Evolutionary conservation across 2,329 filamentous ascomycete species (phyloP).

Genomic region (Talaromyces sp.): DNA sequence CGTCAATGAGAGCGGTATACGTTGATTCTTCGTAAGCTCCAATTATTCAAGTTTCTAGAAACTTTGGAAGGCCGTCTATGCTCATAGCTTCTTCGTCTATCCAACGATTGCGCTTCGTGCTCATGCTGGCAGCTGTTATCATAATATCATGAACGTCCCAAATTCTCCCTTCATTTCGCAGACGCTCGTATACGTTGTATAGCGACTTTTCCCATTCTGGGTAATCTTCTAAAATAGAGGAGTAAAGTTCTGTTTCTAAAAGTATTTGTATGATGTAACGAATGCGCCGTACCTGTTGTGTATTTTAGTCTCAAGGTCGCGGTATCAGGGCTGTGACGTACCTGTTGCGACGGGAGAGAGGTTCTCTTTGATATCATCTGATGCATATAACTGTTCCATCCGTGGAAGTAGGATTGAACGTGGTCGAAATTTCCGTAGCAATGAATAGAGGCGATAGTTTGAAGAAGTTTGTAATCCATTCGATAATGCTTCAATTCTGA

Average conservation of each 20-base stretch:
- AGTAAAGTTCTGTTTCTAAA: not conserved
- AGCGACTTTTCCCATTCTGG: not conserved
- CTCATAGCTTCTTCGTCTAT: not conserved
- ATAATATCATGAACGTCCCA: slow-evolving; percentile 1
- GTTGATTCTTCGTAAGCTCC: not conserved
- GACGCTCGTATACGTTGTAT: not conserved
- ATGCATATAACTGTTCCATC: too few species aligned
- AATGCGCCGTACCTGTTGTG: not conserved
- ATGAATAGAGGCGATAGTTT: not conserved
- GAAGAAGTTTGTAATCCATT: not conserved
- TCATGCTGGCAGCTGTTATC: not conserved
- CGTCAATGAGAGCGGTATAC: not conserved
- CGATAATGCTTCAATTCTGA: too few species aligned
- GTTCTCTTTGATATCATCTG: too few species aligned
- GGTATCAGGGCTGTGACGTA: too few species aligned
- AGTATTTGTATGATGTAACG: not conserved
- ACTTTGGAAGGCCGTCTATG: not conserved
- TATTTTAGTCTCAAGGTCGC: not conserved
- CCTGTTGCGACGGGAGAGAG: too few species aligned
- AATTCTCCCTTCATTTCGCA: not conserved
- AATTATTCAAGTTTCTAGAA: not conserved
- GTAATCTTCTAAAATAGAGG: not conserved
- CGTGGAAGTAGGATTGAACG: not conserved
- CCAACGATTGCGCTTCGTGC: not conserved
- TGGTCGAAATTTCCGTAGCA: not conserved